Evolutionary conservation across 208 protist species (phyloP), one percentile per base, ranked within the genome.

Genomic region (Wallacemonas sp.): DNA sequence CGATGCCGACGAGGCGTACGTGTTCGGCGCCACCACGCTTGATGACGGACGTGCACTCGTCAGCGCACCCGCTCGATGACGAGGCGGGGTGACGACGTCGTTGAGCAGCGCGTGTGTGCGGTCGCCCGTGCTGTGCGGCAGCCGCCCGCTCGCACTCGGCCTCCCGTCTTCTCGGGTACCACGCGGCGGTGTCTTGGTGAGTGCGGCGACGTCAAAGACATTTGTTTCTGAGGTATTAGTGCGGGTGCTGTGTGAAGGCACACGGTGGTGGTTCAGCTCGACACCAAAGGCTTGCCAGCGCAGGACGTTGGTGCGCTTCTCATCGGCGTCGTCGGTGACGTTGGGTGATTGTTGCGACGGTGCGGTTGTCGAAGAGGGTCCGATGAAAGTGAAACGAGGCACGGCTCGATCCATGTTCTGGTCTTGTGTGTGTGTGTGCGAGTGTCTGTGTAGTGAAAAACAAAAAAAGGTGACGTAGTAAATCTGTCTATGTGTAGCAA

Each of bases 271-370:
- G 22, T 61, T 54, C 4, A 28, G 45, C 23, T 71, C 59, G 32
- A 76, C 54, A 26, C 75, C 75, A 69, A 80, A 80, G 25, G 57
- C 70, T 54, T 65, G 64, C 75, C 75, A 80, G 39, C 71, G 73
- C 11, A 73, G 57, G 7, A 65, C 22, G 61, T 76, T 76, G 3
- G 33, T 12, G 7, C n/a, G 12, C 3, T 8, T 20, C 49, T 52
- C 45, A 67, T 65, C 29, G 57, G 69, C 38, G 72, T 65, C 3
- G 18, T 41, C 23, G 74, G 61, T 12, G 64, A 22, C 26, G 36
- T 41, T 41, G 7, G 10, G 10, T 41, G 7, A 7, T 16, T 14
- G 10, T 16, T 41, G 0, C 7, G 36, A 14, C 36, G 36, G 7
- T 7, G 36, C 36, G 10, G 36, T 14, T 16, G 36, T 41, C 36